phyloP scores from a whole-genome alignment of 805 yeast genomes.

The Yamadazyma akitaensis region DNA sequence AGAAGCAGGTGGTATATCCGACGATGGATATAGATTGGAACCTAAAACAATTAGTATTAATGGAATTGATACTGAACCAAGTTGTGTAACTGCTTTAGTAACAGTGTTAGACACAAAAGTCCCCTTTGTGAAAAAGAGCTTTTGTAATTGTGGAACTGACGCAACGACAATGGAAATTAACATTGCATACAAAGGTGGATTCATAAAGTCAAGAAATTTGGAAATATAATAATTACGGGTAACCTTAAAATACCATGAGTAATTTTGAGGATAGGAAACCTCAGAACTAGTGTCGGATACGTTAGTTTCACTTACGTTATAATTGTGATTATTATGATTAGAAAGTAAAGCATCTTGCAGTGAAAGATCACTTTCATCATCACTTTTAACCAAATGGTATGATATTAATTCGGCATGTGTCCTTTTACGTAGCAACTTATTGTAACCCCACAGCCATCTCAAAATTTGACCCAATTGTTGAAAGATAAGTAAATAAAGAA shows the following conservation, averaged over 20 bases:
- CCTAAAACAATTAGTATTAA: slow-evolving; percentile 73
- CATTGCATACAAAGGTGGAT: slow-evolving; percentile 85
- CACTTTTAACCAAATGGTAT: slow-evolving; percentile 9
- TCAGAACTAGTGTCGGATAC: slow-evolving; percentile 1
- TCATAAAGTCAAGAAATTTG: slow-evolving; percentile 43
- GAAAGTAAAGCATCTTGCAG: slow-evolving; percentile 1
- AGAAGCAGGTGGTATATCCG: slow-evolving; percentile 64
- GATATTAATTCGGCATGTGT: slow-evolving; percentile 32
- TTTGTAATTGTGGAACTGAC: slow-evolving; percentile 55
- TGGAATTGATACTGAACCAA: slow-evolving; percentile 77
- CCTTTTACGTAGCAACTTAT: slow-evolving; percentile 58
- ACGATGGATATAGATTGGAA: slow-evolving; percentile 68
- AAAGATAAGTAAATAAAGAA: slow-evolving; percentile 66
- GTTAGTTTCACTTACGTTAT: neutral
- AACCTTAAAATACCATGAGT: neutral
- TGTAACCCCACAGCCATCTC: slow-evolving; percentile 88
- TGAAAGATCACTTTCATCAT: slow-evolving; percentile 9
- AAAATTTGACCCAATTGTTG: slow-evolving; percentile 82
- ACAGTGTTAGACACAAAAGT: slow-evolving; percentile 68
- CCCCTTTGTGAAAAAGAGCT: slow-evolving; percentile 44
- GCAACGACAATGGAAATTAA: slow-evolving; percentile 65
- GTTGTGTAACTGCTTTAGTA: slow-evolving; percentile 57
- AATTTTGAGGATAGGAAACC: neutral
- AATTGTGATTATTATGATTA: neutral
- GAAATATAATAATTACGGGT: neutral